These are phyloP conservation scores for Tulasnella sp. DNA, from an alignment of 768 basidiomycete genomes.

Conservation along the genomic window DNA sequence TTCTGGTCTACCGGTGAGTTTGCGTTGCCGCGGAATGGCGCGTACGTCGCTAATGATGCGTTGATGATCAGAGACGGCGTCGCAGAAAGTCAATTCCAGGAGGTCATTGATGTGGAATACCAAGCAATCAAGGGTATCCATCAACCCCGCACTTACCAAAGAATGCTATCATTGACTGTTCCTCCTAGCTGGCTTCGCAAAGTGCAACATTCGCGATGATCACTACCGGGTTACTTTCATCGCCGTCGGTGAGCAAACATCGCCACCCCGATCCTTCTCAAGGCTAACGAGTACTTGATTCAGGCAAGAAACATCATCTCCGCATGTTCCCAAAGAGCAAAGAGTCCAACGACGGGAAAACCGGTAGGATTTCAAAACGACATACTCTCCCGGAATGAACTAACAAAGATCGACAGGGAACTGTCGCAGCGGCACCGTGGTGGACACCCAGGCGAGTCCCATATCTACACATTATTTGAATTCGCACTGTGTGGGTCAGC, in stretches of 20 bases:
- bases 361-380: no score
- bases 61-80: constrained; percentile 15
- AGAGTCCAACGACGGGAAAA: no score
- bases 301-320: constrained; percentile 15
- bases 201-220: no score
- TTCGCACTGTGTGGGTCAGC: no score
- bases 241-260: constrained; percentile 11
- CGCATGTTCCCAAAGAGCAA: constrained; percentile 19
- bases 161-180: no score
- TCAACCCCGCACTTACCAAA: neutral
- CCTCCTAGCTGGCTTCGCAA: no score
- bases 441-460: no score
- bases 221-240: constrained; percentile 13
- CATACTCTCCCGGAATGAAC: no score
- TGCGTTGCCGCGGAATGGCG: no score
- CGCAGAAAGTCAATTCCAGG: constrained; percentile 17
- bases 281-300: neutral
- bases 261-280: neutral
- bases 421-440: constrained; percentile 15
- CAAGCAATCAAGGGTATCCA: constrained; percentile 10
- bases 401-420: no score
- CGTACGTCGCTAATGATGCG: neutral
- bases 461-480: no score
- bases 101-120: constrained; percentile 6
- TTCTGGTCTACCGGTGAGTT: constrained; percentile 14